Evolutionary conservation across 78 protist species (phyloP).

Genomic region (Dictyostelium intermedium): DNA sequence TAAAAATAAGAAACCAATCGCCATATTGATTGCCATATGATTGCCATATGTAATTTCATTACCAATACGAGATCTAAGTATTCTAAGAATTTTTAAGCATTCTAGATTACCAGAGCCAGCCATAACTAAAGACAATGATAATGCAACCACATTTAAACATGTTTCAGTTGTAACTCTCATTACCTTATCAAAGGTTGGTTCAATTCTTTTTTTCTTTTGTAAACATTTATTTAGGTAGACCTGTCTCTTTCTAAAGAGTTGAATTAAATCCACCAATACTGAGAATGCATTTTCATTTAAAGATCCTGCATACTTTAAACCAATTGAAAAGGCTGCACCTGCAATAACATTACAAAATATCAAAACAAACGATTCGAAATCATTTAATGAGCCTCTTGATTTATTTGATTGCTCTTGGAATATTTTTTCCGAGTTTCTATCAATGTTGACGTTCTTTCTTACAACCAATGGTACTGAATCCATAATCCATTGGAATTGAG

Average conservation of each 20-base stretch:
- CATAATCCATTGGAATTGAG: constrained; percentile 62
- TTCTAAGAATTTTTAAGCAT: constrained; percentile 61
- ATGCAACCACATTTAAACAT: constrained; percentile 10
- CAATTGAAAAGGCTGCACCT: constrained; percentile 86
- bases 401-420: neutral
- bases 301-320: constrained; percentile 71
- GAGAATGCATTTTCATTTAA: neutral
- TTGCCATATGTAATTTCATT: constrained; percentile 75
- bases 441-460: neutral
- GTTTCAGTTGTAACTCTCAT: constrained; percentile 43
- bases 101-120: constrained; percentile 87
- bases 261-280: neutral
- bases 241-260: constrained; percentile 37
- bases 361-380: constrained; percentile 23
- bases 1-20: constrained; percentile 90
- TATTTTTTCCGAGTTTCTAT: neutral
- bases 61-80: constrained; percentile 12
- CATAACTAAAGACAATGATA: constrained; percentile 82
- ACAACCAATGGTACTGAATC: constrained; percentile 32
- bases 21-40: constrained; percentile 90
- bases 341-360: constrained; percentile 80
- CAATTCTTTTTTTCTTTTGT: neutral
- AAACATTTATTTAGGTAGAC: neutral
- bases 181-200: neutral
- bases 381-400: neutral